Conservation (phyloP, 345 rosid species). For the Turnera subulata region DNA sequence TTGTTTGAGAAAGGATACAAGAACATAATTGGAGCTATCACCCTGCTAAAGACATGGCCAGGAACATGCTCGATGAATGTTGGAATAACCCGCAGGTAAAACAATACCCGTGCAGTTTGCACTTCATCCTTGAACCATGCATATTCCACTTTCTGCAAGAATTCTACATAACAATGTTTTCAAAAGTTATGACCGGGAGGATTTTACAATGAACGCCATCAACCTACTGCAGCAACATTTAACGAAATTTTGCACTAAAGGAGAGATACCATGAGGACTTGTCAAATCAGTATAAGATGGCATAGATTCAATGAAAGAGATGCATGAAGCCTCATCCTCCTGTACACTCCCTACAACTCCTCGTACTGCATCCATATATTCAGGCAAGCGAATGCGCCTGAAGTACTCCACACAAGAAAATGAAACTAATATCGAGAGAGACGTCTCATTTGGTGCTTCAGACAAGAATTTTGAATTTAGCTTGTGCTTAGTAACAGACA, state of each 20-base stretch:
- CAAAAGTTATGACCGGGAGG: slow-evolving; percentile 1
- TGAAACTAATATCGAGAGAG: slow-evolving; percentile 64
- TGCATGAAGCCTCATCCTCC: slow-evolving; percentile 64
- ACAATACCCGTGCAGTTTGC: slow-evolving; percentile 85
- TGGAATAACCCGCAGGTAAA: slow-evolving; percentile 83
- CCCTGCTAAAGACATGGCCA: slow-evolving; percentile 53
- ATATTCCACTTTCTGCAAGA: slow-evolving; percentile 43
- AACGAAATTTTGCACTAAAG: background rate
- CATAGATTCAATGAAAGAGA: slow-evolving; percentile 69
- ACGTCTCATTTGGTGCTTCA: slow-evolving; percentile 58
- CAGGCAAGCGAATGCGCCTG: slow-evolving; percentile 74
- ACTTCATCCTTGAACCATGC: slow-evolving; percentile 84
- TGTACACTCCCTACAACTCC: slow-evolving; percentile 68
- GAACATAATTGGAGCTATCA: slow-evolving; percentile 79
- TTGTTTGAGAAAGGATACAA: slow-evolving; percentile 59
- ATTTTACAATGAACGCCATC: too few species aligned
- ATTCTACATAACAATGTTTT: slow-evolving; percentile 28
- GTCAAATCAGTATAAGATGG: slow-evolving; percentile 70
- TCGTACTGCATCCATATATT: slow-evolving; percentile 82
- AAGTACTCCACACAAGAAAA: slow-evolving; percentile 87
- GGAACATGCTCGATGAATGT: slow-evolving; percentile 70
- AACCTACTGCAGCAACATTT: too few species aligned
- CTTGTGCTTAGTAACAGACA: slow-evolving; percentile 68
- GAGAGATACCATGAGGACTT: slow-evolving; percentile 52
- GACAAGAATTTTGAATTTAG: slow-evolving; percentile 41